These are phyloP conservation scores for Colletotrichum graminicola DNA, from an alignment of 2,329 filamentous ascomycete species.

Conservation along the genomic window DNA sequence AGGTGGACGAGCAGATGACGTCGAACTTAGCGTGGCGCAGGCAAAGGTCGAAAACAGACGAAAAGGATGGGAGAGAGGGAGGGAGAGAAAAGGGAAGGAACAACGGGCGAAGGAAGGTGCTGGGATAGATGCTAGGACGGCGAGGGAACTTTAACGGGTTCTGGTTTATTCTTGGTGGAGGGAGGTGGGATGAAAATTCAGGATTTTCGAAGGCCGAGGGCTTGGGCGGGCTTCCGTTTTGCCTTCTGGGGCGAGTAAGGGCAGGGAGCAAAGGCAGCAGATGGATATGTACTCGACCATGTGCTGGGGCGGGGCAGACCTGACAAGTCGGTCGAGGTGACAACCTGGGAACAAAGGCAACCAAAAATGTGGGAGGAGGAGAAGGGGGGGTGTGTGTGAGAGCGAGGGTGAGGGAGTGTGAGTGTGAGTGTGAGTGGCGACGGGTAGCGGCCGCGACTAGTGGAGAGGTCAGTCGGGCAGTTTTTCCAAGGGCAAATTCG, in stretches of 20 bases:
- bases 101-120: constrained; percentile 16
- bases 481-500: constrained; percentile 11
- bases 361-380: constrained; percentile 10
- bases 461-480: constrained; percentile 35
- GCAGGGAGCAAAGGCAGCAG: constrained; percentile 3
- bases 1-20: constrained; percentile 39
- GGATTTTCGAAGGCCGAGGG: constrained; percentile 39
- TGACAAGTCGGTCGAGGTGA: constrained; percentile 3
- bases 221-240: constrained; percentile 31
- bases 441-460: constrained; percentile 28
- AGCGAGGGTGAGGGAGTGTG: not conserved
- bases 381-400: not conserved
- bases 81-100: constrained; percentile 5
- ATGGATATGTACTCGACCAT: constrained; percentile 27
- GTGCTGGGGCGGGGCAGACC: constrained; percentile 32
- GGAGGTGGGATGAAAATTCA: constrained; percentile 38
- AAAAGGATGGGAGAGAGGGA: constrained; percentile 12
- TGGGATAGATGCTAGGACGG: constrained; percentile 34
- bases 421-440: constrained; percentile 29
- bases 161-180: constrained; percentile 38
- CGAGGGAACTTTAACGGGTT: constrained; percentile 38
- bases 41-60: constrained; percentile 28
- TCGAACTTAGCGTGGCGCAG: constrained; percentile 42
- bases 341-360: constrained; percentile 33
- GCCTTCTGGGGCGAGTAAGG: constrained; percentile 4